These are phyloP conservation scores for Schizosaccharomyces versatilis DNA, from an alignment of 1,139 yeast genomes.

Conservation along the genomic window DNA sequence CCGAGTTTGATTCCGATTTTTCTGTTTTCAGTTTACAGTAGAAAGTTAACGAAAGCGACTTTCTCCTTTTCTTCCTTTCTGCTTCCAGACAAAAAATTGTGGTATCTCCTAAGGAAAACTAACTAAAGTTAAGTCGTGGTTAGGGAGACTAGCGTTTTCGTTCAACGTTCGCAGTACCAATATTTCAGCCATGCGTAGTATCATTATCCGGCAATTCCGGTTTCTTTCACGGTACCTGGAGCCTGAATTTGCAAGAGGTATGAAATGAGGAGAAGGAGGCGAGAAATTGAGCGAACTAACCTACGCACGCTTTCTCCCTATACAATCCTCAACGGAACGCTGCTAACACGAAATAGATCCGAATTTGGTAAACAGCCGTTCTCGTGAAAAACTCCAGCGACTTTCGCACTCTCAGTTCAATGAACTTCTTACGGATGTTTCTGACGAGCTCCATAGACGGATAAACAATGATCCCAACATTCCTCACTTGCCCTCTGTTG, in stretches of 20 bases:
- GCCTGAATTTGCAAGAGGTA: neutral
- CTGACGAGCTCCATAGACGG: constrained; percentile 69
- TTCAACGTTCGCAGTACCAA: no score
- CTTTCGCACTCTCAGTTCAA: constrained; percentile 65
- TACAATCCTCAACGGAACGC: neutral
- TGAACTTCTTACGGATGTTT: constrained; percentile 80
- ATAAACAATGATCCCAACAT: constrained; percentile 13
- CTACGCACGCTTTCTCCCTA: neutral
- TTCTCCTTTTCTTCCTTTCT: no score
- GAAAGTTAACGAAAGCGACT: no score
- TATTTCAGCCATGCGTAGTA: neutral
- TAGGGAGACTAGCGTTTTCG: no score
- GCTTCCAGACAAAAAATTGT: no score
- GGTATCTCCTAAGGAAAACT: no score
- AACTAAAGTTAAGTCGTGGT: no score
- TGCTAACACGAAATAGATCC: neutral
- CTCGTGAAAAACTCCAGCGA: constrained; percentile 63
- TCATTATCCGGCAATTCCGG: constrained; percentile 1
- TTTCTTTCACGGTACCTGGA: neutral
- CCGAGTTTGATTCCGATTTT: no score
- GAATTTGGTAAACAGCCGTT: constrained; percentile 16
- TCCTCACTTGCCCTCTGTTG: constrained; percentile 33
- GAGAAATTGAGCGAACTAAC: neutral
- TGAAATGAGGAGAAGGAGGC: neutral
- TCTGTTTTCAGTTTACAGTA: no score